A percentile compares a stretch with the other conserved stretches of the same genome.
Evolutionary conservation across 2,329 filamentous ascomycete species (phyloP).

Genomic region (Diplodia corticola): DNA sequence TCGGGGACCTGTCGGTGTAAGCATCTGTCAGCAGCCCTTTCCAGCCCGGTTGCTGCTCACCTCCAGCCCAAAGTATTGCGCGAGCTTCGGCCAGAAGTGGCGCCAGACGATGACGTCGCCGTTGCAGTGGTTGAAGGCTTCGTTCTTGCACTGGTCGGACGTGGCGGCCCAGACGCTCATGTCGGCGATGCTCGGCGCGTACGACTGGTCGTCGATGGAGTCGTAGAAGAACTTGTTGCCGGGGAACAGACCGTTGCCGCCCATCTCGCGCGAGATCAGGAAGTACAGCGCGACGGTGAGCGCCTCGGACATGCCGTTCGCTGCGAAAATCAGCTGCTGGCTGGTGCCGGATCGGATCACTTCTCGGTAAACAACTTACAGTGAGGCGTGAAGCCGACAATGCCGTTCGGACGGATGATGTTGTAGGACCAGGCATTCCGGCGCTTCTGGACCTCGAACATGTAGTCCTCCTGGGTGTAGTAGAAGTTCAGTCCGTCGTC

Average conservation of each 20-base stretch:
- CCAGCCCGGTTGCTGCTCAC: neutral
- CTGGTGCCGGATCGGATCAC: neutral
- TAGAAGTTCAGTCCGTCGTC: conserved; percentile 25
- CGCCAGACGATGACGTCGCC: conserved; percentile 43
- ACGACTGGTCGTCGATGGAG: conserved; percentile 39
- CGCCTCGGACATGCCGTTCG: conserved; percentile 44
- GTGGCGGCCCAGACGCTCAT: conserved; percentile 42
- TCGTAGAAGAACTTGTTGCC: conserved; percentile 37
- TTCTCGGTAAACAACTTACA: neutral
- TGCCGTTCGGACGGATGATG: conserved; percentile 34
- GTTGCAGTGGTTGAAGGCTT: conserved; percentile 48
- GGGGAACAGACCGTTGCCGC: conserved; percentile 38
- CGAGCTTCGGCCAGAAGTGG: conserved; percentile 45
- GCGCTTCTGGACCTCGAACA: conserved; percentile 28
- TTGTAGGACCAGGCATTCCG: conserved; percentile 31
- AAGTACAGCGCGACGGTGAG: conserved; percentile 46
- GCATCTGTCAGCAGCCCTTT: neutral
- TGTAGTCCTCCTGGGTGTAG: conserved; percentile 26
- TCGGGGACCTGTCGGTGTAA: neutral
- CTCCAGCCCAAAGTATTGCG: conserved; percentile 37
- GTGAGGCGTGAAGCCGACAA: conserved; percentile 32
- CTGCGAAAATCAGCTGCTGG: neutral
- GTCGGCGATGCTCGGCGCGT: conserved; percentile 37
- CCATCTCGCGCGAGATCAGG: conserved; percentile 39
- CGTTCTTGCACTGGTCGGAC: conserved; percentile 34